Evolutionary conservation across 208 protist species (phyloP).

Genomic region (Leishmania gerbilli): DNA sequence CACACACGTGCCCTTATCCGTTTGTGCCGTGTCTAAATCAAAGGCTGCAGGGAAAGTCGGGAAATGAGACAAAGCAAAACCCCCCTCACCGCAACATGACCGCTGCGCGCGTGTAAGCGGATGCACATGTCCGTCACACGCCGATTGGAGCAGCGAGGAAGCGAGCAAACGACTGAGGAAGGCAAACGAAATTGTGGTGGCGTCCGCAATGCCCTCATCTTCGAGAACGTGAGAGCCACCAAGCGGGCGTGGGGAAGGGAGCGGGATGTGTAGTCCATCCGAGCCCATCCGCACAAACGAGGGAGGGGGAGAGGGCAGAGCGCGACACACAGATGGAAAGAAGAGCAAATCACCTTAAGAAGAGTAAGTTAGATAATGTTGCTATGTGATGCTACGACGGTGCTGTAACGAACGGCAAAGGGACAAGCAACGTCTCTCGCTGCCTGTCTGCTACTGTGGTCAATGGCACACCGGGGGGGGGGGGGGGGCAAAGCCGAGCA

Average conservation of each 20-base stretch:
- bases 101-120: not conserved
- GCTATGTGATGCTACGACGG: not conserved
- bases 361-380: not conserved
- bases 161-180: not conserved
- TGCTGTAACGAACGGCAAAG: not conserved
- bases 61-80: no score
- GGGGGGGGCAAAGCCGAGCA: not conserved
- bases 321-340: not conserved
- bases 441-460: not conserved
- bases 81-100: not conserved
- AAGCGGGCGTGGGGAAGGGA: not conserved
- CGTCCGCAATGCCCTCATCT: not conserved
- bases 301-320: not conserved
- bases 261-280: not conserved
- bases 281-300: not conserved
- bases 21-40: not conserved
- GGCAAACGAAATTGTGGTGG: not conserved
- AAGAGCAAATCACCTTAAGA: conserved; percentile 1
- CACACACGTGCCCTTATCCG: not conserved
- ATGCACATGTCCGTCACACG: not conserved
- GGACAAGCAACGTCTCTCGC: not conserved
- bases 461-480: not conserved
- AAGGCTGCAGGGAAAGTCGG: not conserved
- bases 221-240: not conserved
- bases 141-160: not conserved